These are phyloP conservation scores for Aristolochia contorta DNA, from an alignment of 164 flowering plant species.

Conservation along the genomic window DNA sequence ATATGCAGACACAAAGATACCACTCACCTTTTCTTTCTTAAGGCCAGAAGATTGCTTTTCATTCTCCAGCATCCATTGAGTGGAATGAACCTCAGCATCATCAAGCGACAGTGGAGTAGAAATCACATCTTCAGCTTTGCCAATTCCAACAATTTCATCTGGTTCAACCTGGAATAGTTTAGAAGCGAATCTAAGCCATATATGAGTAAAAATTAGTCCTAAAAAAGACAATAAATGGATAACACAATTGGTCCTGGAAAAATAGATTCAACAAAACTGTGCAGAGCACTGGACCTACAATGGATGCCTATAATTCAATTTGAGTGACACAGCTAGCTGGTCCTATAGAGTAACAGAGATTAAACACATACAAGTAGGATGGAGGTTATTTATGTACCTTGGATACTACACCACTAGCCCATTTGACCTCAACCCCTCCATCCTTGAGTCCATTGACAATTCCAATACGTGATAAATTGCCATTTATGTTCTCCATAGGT, in stretches of 20 bases:
- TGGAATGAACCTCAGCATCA: conserved; percentile 22
- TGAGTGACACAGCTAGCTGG: no score
- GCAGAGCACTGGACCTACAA: no score
- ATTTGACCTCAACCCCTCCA: conserved; percentile 63
- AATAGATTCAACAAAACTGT: no score
- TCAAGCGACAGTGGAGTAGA: conserved; percentile 27
- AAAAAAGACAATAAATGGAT: no score
- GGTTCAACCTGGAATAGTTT: conserved; percentile 60
- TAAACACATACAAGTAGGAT: background rate
- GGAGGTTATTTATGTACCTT: conserved; percentile 36
- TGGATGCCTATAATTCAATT: no score
- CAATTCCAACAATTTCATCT: conserved; percentile 45
- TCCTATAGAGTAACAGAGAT: background rate
- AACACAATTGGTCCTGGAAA: no score
- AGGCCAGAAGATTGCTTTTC: conserved; percentile 20
- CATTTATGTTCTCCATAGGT: conserved; percentile 5
- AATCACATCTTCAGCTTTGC: conserved; percentile 40
- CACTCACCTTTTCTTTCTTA: conserved; percentile 34
- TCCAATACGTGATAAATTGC: conserved; percentile 51
- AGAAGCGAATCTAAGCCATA: background rate
- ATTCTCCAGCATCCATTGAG: conserved; percentile 17
- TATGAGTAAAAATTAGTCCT: background rate
- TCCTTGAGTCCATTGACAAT: conserved; percentile 46
- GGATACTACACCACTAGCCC: conserved; percentile 66
- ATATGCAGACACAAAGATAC: no score